phyloP scores from a whole-genome alignment of 2,329 filamentous ascomycete species.

The Cladosporium sp. region DNA sequence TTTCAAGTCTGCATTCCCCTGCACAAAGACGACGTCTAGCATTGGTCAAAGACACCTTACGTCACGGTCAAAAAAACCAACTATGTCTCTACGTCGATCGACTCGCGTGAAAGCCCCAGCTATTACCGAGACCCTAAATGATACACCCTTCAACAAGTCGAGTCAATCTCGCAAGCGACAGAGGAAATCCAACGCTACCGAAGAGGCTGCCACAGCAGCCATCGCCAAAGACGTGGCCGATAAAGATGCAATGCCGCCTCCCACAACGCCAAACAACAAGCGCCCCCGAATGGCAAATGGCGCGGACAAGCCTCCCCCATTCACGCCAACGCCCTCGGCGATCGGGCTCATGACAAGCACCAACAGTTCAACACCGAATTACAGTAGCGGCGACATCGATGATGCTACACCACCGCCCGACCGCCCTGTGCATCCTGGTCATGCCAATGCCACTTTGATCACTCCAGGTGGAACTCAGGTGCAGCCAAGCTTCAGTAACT shows the following conservation, averaged over 20 bases:
- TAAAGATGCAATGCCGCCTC: constrained; percentile 23
- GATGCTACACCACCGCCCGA: constrained; percentile 30
- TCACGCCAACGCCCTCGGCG: constrained; percentile 46
- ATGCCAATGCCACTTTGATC: constrained; percentile 64
- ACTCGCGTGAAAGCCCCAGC: constrained; percentile 34
- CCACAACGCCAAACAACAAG: constrained; percentile 25
- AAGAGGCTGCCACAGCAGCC: constrained; percentile 12
- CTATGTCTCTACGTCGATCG: constrained; percentile 50
- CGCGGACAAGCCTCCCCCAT: constrained; percentile 30
- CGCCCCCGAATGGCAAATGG: constrained; percentile 22
- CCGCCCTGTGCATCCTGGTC: constrained; percentile 57
- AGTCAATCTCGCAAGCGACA: constrained; percentile 19
- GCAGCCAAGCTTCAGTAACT: constrained; percentile 43
- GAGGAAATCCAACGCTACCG: constrained; percentile 17
- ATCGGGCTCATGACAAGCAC: constrained; percentile 41
- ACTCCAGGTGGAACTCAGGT: constrained; percentile 64
- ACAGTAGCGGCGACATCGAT: constrained; percentile 36
- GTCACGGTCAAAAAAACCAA: constrained; percentile 1
- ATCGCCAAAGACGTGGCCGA: constrained; percentile 10
- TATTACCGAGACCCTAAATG: not conserved
- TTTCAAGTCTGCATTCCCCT: too few species aligned
- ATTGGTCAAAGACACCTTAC: too few species aligned
- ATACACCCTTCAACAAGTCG: constrained; percentile 6
- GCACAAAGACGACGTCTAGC: too few species aligned
- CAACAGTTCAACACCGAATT: constrained; percentile 25